Base-by-base conservation (phyloP, 495 filamentous ascomycete genomes). In the Aspergillus olivimuriae region DNA sequence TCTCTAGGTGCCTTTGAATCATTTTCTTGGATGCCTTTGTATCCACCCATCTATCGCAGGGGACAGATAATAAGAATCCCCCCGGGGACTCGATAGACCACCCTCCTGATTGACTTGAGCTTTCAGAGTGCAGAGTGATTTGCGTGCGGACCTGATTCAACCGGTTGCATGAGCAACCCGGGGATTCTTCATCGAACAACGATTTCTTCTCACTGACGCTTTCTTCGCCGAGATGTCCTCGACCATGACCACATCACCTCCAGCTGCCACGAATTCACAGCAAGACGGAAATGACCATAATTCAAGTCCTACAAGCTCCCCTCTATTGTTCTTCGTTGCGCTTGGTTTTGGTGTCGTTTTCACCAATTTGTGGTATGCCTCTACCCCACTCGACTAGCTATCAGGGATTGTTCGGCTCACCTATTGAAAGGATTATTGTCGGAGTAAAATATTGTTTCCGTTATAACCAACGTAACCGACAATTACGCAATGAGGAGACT, bases 381-480 rank as follows among this genome's bases (percentile, higher is more conserved):
- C 41, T 33, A 5, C 26, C 16, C 33, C 24, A 36, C 35, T 34
- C 40, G n/a, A 32, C 54, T 34, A 24, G 30, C 22, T 19, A 6
- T 39, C 16, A 11, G 10, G 21, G 23, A n/a, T 35, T 28, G 10
- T 33, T 21, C 20, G 21, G 20, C 36, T 17, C 19, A 23, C 23
- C 12, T 22, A n/a, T 22, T 44, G 43, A 39, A 53, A 97, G 92
- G 92, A 98, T 98, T 61, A 98, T 98, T 56, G 92, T 98, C 51
- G 92, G 92, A 30, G 92, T 98, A 39, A 98, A 98, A 65, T 98
- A 98, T 65, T 98, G 92, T 66, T 98, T 98, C 62, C 78, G 92
- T 40, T 97, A 98, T 62, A 98, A 97, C 62, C 89, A 94, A 49
- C 81, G 92, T 20, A 94, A 94, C 62, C 85, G 92, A 22, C 80